Evolutionary conservation across 441 rosid genomes (phyloP).

Genomic region (Lagerstroemia fauriei): DNA sequence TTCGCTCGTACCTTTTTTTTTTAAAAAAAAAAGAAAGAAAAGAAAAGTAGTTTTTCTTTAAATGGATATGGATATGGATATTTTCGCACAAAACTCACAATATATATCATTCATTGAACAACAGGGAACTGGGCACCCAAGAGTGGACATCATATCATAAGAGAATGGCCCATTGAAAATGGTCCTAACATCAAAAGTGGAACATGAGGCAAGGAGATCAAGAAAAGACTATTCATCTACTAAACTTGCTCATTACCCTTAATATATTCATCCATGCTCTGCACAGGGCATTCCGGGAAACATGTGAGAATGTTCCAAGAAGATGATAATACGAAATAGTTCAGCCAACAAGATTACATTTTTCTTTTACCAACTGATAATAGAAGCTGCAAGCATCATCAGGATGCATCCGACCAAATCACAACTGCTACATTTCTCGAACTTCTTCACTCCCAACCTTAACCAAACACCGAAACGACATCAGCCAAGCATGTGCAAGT

Average conservation of each 20-base stretch:
- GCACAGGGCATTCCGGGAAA: conserved; percentile 30
- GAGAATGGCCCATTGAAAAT: no score
- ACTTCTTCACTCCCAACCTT: neutral
- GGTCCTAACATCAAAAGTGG: neutral
- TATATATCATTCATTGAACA: no score
- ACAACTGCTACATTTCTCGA: neutral
- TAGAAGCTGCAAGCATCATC: neutral
- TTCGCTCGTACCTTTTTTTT: no score
- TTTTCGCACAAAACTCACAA: no score
- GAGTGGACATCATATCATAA: neutral
- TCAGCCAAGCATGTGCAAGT: neutral
- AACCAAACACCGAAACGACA: neutral
- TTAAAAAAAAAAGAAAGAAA: no score
- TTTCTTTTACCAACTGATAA: neutral
- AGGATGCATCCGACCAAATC: neutral
- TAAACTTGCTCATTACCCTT: neutral
- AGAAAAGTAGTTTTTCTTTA: no score
- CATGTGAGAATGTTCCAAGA: conserved; percentile 40
- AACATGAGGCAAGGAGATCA: neutral
- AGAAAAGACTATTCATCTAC: neutral
- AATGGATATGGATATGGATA: no score
- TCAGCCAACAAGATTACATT: conserved; percentile 34
- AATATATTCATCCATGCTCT: neutral
- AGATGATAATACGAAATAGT: conserved; percentile 9
- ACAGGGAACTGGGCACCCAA: neutral